Evolutionary conservation across 1,284 basidiomycete genomes (phyloP), one percentile per base, ranked within the genome.

Genomic region (Marasmius oreades): DNA sequence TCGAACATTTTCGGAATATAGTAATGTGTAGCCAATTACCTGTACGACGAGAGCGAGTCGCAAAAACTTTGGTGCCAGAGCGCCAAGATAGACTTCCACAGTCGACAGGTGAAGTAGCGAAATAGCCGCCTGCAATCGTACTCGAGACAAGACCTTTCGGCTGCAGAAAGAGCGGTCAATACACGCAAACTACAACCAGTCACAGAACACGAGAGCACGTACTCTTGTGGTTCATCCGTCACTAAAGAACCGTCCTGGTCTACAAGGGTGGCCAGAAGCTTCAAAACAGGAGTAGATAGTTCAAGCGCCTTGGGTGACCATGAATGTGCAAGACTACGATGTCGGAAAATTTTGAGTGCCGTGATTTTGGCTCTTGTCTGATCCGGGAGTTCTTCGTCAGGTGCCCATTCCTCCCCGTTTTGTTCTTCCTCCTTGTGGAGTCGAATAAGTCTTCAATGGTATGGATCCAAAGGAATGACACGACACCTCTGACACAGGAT

Each of bases 51-150:
- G 77, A 0, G 89, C 91, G 16, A 98, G 67, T 59, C 79, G 74
- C 33, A 88, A 71, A 63, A 95, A 95, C 64, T 84, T 81, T 14
- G 73, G 73, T 12, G 77, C 65, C 16, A 94, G 80, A 4, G 79
- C 77, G 28, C 76, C 74, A n/a, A 84, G 80, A 67, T 86, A 95
- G 0, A 66, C 67, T 18, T 80, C 74, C 12, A 86, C 76, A 0
- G 85, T 79, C 0, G 89, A 86, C 8, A 99, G 76, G 68, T 95
- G 93, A 44, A 98, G 71, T 50, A 98, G 67, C 1, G 90, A 93
- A 8, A 87, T 73, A 0, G 90, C 88, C 0, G 95, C 93, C 64
- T 92, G 86, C 26, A 97, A 71, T 18, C 95, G 82, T 71, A 98
- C 76, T 16, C 86, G 79, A 0, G 87, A 80, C 69, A 82, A 83